Evolutionary conservation across 2,329 filamentous ascomycete genomes (phyloP).

Genomic region (Didymosphaeria variabile): DNA sequence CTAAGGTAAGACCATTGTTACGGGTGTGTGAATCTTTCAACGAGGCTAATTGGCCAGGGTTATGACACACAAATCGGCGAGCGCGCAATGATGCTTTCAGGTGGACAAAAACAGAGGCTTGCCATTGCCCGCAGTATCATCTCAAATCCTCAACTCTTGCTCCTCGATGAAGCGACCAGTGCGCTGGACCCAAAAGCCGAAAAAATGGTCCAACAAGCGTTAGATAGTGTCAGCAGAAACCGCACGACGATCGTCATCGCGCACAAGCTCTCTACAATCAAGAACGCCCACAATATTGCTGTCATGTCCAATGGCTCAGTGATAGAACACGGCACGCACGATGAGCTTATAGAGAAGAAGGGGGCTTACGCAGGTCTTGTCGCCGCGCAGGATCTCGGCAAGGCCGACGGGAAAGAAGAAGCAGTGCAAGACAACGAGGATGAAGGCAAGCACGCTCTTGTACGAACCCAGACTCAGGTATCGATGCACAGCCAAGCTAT

Average conservation of each 20-base stretch:
- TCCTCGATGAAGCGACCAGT: conserved; percentile 92
- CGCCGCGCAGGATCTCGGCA: conserved; percentile 57
- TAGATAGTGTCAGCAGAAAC: conserved; percentile 83
- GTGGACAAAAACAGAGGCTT: conserved; percentile 93
- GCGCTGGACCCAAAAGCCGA: conserved; percentile 93
- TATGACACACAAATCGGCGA: conserved; percentile 93
- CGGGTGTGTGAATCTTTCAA: background rate
- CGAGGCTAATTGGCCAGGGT: conserved; percentile 78
- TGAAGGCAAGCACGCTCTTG: conserved; percentile 29
- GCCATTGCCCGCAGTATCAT: conserved; percentile 89
- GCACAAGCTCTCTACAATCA: conserved; percentile 93
- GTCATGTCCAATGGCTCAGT: conserved; percentile 85
- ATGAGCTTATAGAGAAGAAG: conserved; percentile 74
- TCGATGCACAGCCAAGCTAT: conserved; percentile 33
- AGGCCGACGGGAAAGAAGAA: conserved; percentile 29
- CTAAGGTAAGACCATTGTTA: conserved; percentile 42
- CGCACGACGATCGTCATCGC: conserved; percentile 96
- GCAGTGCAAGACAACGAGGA: conserved; percentile 26
- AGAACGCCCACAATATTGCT: conserved; percentile 91
- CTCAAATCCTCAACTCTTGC: conserved; percentile 83
- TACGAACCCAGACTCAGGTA: conserved; percentile 41
- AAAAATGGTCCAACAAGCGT: conserved; percentile 89
- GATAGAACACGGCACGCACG: conserved; percentile 89
- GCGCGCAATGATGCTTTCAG: conserved; percentile 85
- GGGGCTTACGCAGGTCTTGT: conserved; percentile 84